These are phyloP conservation scores for Cladosporium sp. DNA, from an alignment of 2,329 filamentous ascomycete species.

Conservation along the genomic window DNA sequence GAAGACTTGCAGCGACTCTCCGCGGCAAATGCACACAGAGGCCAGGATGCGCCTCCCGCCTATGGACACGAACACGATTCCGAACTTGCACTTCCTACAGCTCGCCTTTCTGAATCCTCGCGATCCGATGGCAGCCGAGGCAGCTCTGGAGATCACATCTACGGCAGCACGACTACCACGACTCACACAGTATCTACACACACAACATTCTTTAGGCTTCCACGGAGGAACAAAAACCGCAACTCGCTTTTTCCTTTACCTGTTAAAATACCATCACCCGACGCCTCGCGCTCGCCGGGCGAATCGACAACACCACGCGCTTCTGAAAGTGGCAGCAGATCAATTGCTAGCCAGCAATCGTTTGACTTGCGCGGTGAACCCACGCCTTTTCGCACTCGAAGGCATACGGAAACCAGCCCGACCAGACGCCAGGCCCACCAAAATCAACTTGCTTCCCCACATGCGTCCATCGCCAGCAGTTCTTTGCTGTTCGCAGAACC, in stretches of 20 bases:
- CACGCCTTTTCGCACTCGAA: conserved; percentile 8
- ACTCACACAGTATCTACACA: conserved; percentile 58
- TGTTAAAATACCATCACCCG: conserved; percentile 57
- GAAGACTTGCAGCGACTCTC: conserved; percentile 52
- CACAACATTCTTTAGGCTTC: conserved; percentile 75
- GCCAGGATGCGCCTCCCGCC: conserved; percentile 47
- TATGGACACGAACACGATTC: conserved; percentile 60
- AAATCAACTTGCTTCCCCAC: conserved; percentile 39
- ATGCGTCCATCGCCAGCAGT: conserved; percentile 49
- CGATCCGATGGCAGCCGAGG: conserved; percentile 69
- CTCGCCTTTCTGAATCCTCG: conserved; percentile 78
- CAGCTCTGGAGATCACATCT: conserved; percentile 54
- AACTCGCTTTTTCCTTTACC: conserved; percentile 85
- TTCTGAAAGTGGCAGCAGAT: conserved; percentile 13
- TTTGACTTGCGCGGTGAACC: conserved; percentile 2
- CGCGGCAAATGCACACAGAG: conserved; percentile 46
- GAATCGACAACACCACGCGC: conserved; percentile 35
- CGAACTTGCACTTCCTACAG: conserved; percentile 59
- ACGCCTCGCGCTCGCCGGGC: conserved; percentile 40
- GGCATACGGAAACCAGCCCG: conserved; percentile 27
- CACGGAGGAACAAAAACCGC: conserved; percentile 70
- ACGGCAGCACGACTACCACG: conserved; percentile 54
- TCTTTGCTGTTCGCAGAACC: conserved; percentile 44
- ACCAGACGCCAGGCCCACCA: conserved; percentile 19
- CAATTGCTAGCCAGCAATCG: conserved; percentile 13